Evolutionary conservation across 768 basidiomycete genomes (phyloP).

Genomic region (Podaxis rugospora): DNA sequence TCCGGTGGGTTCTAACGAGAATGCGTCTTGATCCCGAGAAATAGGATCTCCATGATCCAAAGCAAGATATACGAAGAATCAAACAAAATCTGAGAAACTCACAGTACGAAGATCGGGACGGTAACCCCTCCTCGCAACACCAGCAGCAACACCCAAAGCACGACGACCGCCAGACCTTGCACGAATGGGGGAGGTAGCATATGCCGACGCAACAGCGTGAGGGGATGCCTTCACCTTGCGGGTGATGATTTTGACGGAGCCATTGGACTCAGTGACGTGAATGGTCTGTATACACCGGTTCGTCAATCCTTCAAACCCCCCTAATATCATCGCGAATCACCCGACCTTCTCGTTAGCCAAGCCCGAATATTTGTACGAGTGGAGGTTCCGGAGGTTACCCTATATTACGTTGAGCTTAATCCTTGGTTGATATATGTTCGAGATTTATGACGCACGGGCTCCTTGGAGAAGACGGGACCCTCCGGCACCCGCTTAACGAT

Average conservation of each 20-base stretch:
- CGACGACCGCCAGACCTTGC: slow-evolving; percentile 70
- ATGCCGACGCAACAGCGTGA: slow-evolving; percentile 42
- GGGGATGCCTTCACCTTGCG: slow-evolving; percentile 61
- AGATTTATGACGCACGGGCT: slow-evolving; percentile 53
- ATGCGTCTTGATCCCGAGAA: slow-evolving; percentile 41
- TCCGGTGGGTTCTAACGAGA: slow-evolving; percentile 94
- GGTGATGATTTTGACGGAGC: slow-evolving; percentile 56
- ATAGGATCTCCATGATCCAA: neutral
- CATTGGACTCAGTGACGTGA: slow-evolving; percentile 50
- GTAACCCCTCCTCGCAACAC: slow-evolving; percentile 61
- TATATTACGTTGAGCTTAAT: slow-evolving; percentile 22
- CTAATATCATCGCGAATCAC: neutral
- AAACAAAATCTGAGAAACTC: slow-evolving; percentile 27
- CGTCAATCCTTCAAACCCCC: neutral
- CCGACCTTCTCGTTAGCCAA: slow-evolving; percentile 78
- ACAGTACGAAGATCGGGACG: slow-evolving; percentile 75
- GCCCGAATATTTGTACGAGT: slow-evolving; percentile 93
- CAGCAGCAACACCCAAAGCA: slow-evolving; percentile 59
- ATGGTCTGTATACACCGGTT: slow-evolving; percentile 46
- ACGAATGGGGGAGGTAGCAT: slow-evolving; percentile 51
- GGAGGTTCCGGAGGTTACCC: slow-evolving; percentile 85
- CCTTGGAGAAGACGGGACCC: slow-evolving; percentile 79
- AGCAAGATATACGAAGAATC: slow-evolving; percentile 11
- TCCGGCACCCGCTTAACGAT: slow-evolving; percentile 72
- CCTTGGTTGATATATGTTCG: neutral